Conservation (phyloP, 2,329 filamentous ascomycete genomes). For the Epichloe sp. region DNA sequence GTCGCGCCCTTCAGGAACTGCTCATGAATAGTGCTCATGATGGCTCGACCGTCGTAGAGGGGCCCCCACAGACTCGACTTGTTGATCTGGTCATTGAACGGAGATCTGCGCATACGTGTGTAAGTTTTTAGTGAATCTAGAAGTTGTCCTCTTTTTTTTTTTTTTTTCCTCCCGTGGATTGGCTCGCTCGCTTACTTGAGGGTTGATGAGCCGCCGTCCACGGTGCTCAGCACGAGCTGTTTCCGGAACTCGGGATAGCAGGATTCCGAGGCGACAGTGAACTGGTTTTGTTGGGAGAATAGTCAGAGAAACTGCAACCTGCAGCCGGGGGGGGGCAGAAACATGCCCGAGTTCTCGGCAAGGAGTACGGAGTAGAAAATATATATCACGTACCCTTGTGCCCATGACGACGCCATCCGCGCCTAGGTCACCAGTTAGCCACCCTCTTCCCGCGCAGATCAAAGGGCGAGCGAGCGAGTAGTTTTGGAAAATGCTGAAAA, state of each 20-base stretch:
- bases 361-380: background rate
- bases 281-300: conserved; percentile 15
- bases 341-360: background rate
- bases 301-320: background rate
- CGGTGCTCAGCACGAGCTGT: conserved; percentile 25
- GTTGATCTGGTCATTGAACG: conserved; percentile 29
- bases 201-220: conserved; percentile 31
- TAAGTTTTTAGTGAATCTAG: too few species aligned
- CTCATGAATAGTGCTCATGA: conserved; percentile 25
- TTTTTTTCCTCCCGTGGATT: too few species aligned
- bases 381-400: conserved; percentile 20
- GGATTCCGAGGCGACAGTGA: conserved; percentile 31
- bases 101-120: conserved; percentile 14
- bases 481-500: too few species aligned
- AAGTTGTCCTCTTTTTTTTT: background rate
- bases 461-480: too few species aligned
- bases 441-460: too few species aligned
- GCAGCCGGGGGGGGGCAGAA: background rate
- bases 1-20: conserved; percentile 26
- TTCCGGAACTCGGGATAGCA: conserved; percentile 27
- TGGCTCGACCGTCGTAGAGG: conserved; percentile 31
- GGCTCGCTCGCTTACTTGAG: conserved; percentile 24
- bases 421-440: conserved; percentile 11
- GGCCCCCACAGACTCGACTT: conserved; percentile 26
- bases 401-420: conserved; percentile 32